Percentiles rank a stretch among this genome's conserved stretches.
phyloP scores from a whole-genome alignment of 495 filamentous ascomycete species.

The Penicillium malachiteum region DNA sequence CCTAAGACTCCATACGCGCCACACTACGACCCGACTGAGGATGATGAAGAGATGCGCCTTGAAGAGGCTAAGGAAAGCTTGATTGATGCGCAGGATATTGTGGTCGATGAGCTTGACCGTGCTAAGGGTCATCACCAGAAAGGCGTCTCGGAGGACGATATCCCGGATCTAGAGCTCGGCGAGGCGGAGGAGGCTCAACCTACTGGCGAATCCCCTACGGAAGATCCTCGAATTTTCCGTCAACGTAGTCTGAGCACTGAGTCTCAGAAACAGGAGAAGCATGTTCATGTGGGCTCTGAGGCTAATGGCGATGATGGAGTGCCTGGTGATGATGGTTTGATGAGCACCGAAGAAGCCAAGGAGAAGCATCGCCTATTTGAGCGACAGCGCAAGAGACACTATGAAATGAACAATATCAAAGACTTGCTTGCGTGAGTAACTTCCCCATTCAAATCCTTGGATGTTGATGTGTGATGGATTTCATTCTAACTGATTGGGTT shows the following conservation, averaged over 20 bases:
- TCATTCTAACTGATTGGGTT: background rate
- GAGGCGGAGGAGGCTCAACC: constrained; percentile 72
- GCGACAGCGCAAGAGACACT: constrained; percentile 88
- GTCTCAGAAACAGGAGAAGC: constrained; percentile 61
- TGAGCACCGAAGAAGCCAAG: constrained; percentile 71
- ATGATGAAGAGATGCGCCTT: constrained; percentile 67
- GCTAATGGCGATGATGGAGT: constrained; percentile 49
- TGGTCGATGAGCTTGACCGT: constrained; percentile 74
- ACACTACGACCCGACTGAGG: constrained; percentile 85
- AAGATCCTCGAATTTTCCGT: constrained; percentile 44
- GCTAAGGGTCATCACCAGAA: constrained; percentile 33
- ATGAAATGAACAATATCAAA: constrained; percentile 97
- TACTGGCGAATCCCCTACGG: constrained; percentile 24
- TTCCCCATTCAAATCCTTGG: constrained; percentile 4
- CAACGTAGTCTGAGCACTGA: constrained; percentile 47
- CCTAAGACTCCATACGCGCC: constrained; percentile 95
- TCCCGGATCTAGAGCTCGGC: constrained; percentile 89
- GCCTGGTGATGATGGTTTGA: constrained; percentile 55
- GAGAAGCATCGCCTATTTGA: constrained; percentile 93
- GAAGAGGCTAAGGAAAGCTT: constrained; percentile 39
- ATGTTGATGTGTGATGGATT: background rate
- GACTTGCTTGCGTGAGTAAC: constrained; percentile 70
- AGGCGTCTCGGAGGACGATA: constrained; percentile 65
- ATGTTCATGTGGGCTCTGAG: constrained; percentile 72
- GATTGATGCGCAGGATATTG: constrained; percentile 56